Evolutionary conservation across 768 basidiomycete genomes (phyloP).

Genomic region (Trametes maxima): DNA sequence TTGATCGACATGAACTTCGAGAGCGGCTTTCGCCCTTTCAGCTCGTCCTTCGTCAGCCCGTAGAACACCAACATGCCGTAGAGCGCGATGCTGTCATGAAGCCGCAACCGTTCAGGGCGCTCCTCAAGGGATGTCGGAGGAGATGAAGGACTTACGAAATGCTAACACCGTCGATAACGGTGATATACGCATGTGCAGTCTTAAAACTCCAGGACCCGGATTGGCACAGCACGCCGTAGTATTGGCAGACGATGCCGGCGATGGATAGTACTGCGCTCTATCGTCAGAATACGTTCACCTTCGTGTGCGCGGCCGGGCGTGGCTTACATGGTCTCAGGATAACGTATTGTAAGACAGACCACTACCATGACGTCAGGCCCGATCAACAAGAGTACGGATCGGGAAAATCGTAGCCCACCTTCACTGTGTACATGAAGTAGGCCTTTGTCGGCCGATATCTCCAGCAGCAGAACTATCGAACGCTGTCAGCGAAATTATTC

Average conservation of each 20-base stretch:
- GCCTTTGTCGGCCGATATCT: slow-evolving; percentile 83
- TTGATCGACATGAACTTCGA: slow-evolving; percentile 90
- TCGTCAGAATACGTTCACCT: neutral
- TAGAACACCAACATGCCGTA: slow-evolving; percentile 89
- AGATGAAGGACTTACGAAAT: slow-evolving; percentile 57
- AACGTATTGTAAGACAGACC: slow-evolving; percentile 89
- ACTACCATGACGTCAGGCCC: slow-evolving; percentile 43
- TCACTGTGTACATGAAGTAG: slow-evolving; percentile 89
- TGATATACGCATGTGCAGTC: slow-evolving; percentile 71
- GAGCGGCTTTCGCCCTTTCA: slow-evolving; percentile 73
- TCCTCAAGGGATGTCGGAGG: neutral
- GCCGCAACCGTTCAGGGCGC: neutral
- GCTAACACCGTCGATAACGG: slow-evolving; percentile 75
- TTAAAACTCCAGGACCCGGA: slow-evolving; percentile 57
- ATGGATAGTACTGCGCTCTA: slow-evolving; percentile 56
- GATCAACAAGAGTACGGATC: no score
- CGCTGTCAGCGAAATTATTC: neutral
- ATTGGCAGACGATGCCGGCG: slow-evolving; percentile 77
- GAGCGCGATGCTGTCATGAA: slow-evolving; percentile 62
- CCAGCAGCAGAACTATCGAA: slow-evolving; percentile 73
- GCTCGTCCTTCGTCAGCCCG: slow-evolving; percentile 75
- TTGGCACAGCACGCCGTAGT: slow-evolving; percentile 68
- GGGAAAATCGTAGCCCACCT: slow-evolving; percentile 47
- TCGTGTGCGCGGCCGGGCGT: neutral
- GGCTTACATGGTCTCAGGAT: slow-evolving; percentile 60